Conservation (phyloP, 176 grass and related monocot genomes). For the Secale cereale region DNA sequence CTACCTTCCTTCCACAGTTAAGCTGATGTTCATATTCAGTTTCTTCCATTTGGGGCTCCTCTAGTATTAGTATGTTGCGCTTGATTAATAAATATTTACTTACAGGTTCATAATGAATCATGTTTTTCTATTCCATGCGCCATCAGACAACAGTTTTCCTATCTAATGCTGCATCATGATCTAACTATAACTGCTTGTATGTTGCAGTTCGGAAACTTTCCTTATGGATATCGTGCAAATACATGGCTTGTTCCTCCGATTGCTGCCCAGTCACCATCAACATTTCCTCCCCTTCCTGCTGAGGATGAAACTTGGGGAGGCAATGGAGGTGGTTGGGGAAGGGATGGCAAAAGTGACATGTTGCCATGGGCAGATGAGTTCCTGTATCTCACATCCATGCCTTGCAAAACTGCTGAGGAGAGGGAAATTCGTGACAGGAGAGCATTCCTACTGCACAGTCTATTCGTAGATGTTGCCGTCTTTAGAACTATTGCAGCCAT, state of each 20-base stretch:
- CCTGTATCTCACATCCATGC: conserved; percentile 80
- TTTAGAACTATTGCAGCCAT: conserved; percentile 74
- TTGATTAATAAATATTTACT: conserved; percentile 4
- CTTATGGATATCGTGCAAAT: conserved; percentile 94
- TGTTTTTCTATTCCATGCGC: neutral
- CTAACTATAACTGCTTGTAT: conserved; percentile 3
- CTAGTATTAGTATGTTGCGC: neutral
- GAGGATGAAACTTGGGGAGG: conserved; percentile 99
- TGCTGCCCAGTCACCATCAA: conserved; percentile 74
- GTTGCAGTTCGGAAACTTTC: conserved; percentile 98
- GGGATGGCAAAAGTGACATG: conserved; percentile 62
- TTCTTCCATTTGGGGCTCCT: neutral
- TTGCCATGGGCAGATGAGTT: conserved; percentile 94
- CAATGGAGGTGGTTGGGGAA: conserved; percentile 88
- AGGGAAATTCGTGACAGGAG: conserved; percentile 89
- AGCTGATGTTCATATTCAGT: conserved; percentile 7
- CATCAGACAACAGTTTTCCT: neutral
- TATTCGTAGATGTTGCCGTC: conserved; percentile 96
- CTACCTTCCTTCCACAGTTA: neutral
- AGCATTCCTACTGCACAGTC: conserved; percentile 88
- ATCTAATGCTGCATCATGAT: conserved; percentile 10
- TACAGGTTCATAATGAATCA: neutral
- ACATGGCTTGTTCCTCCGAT: conserved; percentile 97
- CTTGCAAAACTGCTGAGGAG: conserved; percentile 94
- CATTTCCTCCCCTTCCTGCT: conserved; percentile 74